Conservation (phyloP, 2,329 filamentous ascomycete genomes). For the Paraphoma chrysanthemicola region DNA sequence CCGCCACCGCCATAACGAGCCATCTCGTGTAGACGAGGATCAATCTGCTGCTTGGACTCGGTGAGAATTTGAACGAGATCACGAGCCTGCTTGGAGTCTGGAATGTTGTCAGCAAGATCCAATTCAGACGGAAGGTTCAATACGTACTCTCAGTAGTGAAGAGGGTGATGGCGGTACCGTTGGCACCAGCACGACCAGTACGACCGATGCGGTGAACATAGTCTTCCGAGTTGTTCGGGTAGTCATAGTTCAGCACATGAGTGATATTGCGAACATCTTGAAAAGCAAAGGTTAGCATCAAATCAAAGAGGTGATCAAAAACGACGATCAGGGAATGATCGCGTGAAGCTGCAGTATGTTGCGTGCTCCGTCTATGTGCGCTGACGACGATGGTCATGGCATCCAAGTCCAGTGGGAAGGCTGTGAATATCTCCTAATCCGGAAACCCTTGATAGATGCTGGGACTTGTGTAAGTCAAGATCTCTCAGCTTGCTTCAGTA, state of each 20-base stretch:
- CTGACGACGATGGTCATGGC: constrained; percentile 53
- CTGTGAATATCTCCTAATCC: constrained; percentile 67
- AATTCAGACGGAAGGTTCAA: too few relatives aligned
- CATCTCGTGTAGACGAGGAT: constrained; percentile 96
- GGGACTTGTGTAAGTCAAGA: constrained; percentile 77
- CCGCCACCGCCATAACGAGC: constrained; percentile 84
- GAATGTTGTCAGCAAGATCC: constrained; percentile 37
- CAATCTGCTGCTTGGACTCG: constrained; percentile 98
- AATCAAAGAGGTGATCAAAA: constrained; percentile 52
- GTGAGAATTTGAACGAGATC: constrained; percentile 91
- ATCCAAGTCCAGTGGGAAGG: constrained; percentile 54
- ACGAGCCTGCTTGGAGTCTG: constrained; percentile 74
- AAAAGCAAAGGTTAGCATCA: constrained; percentile 79
- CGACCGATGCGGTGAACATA: constrained; percentile 74
- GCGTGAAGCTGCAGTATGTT: constrained; percentile 64
- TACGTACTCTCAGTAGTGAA: constrained; percentile 99
- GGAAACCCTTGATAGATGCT: constrained; percentile 73
- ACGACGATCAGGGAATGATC: constrained; percentile 62
- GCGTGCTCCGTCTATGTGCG: constrained; percentile 64
- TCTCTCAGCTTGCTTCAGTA: constrained; percentile 77
- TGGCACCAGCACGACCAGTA: constrained; percentile 78
- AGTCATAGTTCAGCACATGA: constrained; percentile 99
- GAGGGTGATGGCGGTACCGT: constrained; percentile 95
- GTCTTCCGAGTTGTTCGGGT: constrained; percentile 87
- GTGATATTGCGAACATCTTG: constrained; percentile 99